Conservation (phyloP, 495 filamentous ascomycete species). For the Trichocladium uniseriatum region DNA sequence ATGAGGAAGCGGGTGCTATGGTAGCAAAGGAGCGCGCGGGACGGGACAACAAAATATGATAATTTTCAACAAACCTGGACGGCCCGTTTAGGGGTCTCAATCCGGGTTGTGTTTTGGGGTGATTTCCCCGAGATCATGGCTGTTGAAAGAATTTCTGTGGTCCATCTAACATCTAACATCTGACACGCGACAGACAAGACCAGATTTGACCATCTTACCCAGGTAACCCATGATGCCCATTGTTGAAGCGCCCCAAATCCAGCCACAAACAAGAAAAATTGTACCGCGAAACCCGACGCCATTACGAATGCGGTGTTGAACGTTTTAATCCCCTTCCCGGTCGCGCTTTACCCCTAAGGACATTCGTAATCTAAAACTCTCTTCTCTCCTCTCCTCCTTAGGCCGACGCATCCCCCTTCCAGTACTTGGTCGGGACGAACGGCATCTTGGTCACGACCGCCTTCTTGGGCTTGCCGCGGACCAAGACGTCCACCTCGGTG, state of each 20-base stretch:
- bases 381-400: background rate
- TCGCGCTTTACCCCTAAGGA: background rate
- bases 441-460: slow-evolving; percentile 88
- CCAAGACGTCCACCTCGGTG: slow-evolving; percentile 69
- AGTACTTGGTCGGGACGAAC: slow-evolving; percentile 79
- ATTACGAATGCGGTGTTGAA: slow-evolving; percentile 16
- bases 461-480: slow-evolving; percentile 72
- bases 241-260: slow-evolving; percentile 2
- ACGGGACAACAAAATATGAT: background rate
- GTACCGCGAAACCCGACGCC: background rate
- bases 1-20: background rate
- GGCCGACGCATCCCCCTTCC: slow-evolving; percentile 27
- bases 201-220: no score
- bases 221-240: background rate
- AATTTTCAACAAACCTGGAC: slow-evolving; percentile 15
- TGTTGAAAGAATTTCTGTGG: no score
- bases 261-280: background rate
- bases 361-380: background rate
- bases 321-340: background rate
- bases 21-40: background rate
- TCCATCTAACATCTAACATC: background rate
- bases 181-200: no score
- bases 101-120: no score
- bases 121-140: no score
- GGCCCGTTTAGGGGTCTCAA: no score